Evolutionary conservation across 352 stramenopile species (phyloP).

Genomic region (Pseudoperonospora humuli): DNA sequence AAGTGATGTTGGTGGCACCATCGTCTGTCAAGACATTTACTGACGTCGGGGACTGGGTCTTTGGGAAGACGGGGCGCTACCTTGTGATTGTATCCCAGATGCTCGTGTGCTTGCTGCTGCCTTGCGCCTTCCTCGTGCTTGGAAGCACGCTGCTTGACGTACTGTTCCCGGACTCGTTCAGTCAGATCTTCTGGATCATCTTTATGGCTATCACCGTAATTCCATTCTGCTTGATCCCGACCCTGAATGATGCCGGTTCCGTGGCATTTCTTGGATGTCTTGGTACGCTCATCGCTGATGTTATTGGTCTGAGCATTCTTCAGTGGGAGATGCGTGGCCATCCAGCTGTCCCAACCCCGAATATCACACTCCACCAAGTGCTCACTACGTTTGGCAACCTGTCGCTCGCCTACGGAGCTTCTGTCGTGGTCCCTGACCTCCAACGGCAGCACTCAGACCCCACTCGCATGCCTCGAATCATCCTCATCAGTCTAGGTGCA

Average conservation of each 20-base stretch:
- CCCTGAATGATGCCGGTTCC: slow-evolving; percentile 34
- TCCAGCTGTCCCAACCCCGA: slow-evolving; percentile 18
- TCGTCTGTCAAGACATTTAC: slow-evolving; percentile 36
- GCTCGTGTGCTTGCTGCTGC: slow-evolving; percentile 31
- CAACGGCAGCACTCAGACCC: slow-evolving; percentile 45
- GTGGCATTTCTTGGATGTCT: slow-evolving; percentile 33
- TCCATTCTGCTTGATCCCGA: slow-evolving; percentile 37
- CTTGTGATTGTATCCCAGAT: slow-evolving; percentile 30
- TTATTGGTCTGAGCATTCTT: slow-evolving; percentile 32
- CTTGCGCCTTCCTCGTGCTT: slow-evolving; percentile 39
- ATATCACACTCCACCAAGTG: slow-evolving; percentile 34
- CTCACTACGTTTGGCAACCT: slow-evolving; percentile 43
- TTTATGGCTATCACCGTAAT: slow-evolving; percentile 41
- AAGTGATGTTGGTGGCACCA: slow-evolving; percentile 43
- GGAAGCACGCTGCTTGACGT: slow-evolving; percentile 32
- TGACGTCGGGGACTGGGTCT: slow-evolving; percentile 41
- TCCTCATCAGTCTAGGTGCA: slow-evolving; percentile 30
- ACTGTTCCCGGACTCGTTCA: slow-evolving; percentile 30
- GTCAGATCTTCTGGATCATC: slow-evolving; percentile 35
- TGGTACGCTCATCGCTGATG: slow-evolving; percentile 41
- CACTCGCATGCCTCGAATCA: slow-evolving; percentile 36
- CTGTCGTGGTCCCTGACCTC: slow-evolving; percentile 44
- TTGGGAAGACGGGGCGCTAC: slow-evolving; percentile 31
- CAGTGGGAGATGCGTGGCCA: slow-evolving; percentile 30
- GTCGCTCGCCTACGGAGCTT: slow-evolving; percentile 43